Conservation (phyloP, 345 rosid genomes). For the Rhizophora apiculata region DNA sequence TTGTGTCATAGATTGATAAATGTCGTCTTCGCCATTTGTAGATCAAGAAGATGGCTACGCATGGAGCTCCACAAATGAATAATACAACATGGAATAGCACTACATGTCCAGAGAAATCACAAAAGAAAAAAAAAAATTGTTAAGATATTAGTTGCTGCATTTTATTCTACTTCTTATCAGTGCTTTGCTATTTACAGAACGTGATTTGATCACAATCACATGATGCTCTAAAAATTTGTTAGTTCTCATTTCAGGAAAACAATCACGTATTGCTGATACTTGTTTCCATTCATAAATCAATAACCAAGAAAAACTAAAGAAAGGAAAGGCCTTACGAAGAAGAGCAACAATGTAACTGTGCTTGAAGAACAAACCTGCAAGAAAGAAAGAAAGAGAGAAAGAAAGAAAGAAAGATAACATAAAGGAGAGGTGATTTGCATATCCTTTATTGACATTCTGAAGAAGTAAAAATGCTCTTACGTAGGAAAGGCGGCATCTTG, state of each 20-base stretch:
- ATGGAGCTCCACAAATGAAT: neutral
- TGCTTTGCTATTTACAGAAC: too few relatives aligned
- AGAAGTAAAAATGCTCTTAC: neutral
- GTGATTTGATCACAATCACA: too few relatives aligned
- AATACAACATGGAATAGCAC: too few relatives aligned
- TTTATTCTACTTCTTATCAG: too few relatives aligned
- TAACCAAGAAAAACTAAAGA: too few relatives aligned
- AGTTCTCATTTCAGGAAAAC: too few relatives aligned
- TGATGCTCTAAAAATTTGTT: too few relatives aligned
- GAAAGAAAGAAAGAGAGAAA: neutral
- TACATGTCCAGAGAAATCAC: too few relatives aligned
- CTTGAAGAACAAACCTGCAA: neutral
- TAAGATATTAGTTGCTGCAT: too few relatives aligned
- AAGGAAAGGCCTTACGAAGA: neutral
- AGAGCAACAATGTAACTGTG: neutral
- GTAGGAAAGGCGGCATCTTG: neutral
- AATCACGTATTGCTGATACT: too few relatives aligned
- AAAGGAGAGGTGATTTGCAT: neutral
- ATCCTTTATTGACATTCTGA: neutral
- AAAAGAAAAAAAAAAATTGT: too few relatives aligned
- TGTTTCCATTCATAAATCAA: too few relatives aligned
- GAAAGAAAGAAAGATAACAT: neutral
- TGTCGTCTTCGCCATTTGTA: conserved; percentile 14
- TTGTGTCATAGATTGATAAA: conserved; percentile 4
- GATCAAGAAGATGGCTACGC: neutral